Conservation (phyloP, 768 basidiomycete species). For the Trametes coccinea region DNA sequence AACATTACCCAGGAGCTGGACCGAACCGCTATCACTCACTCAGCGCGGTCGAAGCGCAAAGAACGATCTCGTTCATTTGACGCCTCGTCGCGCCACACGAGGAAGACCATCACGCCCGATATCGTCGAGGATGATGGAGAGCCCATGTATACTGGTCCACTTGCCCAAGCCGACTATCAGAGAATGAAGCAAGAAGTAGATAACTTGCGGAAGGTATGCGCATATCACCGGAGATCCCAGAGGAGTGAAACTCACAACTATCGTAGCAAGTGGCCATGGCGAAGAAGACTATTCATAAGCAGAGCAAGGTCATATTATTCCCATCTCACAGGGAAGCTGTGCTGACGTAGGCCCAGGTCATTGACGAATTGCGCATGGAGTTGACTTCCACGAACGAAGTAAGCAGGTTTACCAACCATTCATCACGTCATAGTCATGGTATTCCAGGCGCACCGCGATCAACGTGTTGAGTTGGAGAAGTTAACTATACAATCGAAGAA, state of each 20-base stretch:
- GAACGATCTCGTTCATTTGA: slow-evolving; percentile 43
- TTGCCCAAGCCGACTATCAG: slow-evolving; percentile 22
- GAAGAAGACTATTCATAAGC: slow-evolving; percentile 30
- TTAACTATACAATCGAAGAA: slow-evolving; percentile 56
- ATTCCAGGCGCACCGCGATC: slow-evolving; percentile 24
- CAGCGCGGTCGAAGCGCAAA: slow-evolving; percentile 27
- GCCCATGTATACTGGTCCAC: slow-evolving; percentile 6
- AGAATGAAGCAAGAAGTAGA: slow-evolving; percentile 31
- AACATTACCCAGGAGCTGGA: slow-evolving; percentile 26
- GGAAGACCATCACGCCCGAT: slow-evolving; percentile 34
- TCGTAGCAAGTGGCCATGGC: slow-evolving; percentile 23
- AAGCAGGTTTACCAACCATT: background rate
- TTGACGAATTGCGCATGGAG: slow-evolving; percentile 31
- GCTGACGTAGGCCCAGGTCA: slow-evolving; percentile 12
- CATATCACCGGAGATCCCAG: background rate
- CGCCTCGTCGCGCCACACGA: slow-evolving; percentile 19
- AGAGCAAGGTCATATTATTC: slow-evolving; percentile 27
- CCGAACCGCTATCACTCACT: background rate
- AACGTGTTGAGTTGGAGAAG: slow-evolving; percentile 51
- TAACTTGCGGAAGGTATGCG: slow-evolving; percentile 25
- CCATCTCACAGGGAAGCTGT: background rate
- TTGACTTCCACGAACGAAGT: slow-evolving; percentile 25
- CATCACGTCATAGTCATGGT: background rate
- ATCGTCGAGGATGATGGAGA: slow-evolving; percentile 31
- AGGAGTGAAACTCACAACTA: background rate